A percentile compares a stretch with the other conserved stretches of the same genome.
phyloP scores from a whole-genome alignment of 2,329 filamentous ascomycete genomes.

The Pseudogymnoascus verrucosus region DNA sequence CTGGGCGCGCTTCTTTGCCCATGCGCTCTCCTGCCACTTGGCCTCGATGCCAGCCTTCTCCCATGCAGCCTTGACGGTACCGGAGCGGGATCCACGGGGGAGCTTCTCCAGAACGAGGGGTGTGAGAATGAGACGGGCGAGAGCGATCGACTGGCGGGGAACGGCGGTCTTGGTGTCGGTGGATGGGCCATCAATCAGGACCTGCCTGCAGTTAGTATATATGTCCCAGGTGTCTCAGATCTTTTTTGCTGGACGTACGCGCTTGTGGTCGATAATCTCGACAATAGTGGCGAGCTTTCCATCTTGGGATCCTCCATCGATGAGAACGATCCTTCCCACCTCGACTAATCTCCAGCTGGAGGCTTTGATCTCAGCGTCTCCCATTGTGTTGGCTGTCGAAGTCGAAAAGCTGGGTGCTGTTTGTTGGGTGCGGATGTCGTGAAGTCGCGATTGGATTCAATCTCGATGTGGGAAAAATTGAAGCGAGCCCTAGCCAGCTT shows the following conservation, averaged over 20 bases:
- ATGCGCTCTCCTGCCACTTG: constrained; percentile 87
- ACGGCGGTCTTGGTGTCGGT: constrained; percentile 71
- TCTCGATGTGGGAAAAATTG: constrained; percentile 10
- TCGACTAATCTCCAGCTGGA: constrained; percentile 93
- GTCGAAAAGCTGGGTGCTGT: constrained; percentile 10
- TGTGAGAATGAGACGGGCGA: constrained; percentile 81
- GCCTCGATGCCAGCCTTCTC: constrained; percentile 82
- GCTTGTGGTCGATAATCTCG: constrained; percentile 99
- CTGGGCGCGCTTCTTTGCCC: constrained; percentile 88
- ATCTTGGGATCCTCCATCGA: constrained; percentile 70
- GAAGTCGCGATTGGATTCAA: constrained; percentile 9
- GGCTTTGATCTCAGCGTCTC: constrained; percentile 72
- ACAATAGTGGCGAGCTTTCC: constrained; percentile 90
- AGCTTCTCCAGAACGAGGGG: constrained; percentile 80
- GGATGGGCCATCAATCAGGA: constrained; percentile 91
- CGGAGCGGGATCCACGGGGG: constrained; percentile 74
- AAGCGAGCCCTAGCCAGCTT: constrained; percentile 10
- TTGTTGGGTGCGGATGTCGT: constrained; percentile 10
- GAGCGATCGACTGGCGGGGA: constrained; percentile 76
- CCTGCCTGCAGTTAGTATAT: constrained; percentile 46
- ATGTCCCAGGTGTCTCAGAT: constrained; percentile 13
- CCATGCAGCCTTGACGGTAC: constrained; percentile 80
- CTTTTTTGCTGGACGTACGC: constrained; percentile 60
- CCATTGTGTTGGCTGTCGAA: constrained; percentile 58
- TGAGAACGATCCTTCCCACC: constrained; percentile 93